Conservation (phyloP, 2,329 filamentous ascomycete genomes). For the Scedosporium boydii region DNA sequence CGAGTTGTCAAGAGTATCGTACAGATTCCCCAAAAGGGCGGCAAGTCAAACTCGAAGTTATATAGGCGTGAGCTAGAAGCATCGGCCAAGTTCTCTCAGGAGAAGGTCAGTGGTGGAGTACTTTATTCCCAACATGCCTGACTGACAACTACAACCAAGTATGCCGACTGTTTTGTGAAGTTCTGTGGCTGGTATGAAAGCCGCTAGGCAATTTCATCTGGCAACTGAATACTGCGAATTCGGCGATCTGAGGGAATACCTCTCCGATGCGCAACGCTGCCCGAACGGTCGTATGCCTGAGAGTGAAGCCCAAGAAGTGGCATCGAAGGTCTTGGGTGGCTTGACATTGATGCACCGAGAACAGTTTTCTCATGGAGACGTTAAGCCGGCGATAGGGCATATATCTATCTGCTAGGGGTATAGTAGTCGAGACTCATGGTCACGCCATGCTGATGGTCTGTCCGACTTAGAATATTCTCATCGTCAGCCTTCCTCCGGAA, state of each 20-base stretch:
- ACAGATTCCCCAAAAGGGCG: background rate
- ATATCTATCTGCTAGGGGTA: background rate
- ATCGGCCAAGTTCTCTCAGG: background rate
- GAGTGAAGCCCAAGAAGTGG: background rate
- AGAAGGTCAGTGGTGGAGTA: background rate
- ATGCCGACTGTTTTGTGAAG: background rate
- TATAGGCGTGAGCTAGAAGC: background rate
- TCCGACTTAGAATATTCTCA: background rate
- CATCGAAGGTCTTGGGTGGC: background rate
- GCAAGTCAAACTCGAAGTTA: background rate
- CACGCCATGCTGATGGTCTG: background rate
- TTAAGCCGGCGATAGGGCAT: background rate
- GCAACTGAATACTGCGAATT: background rate
- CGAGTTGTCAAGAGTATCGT: background rate
- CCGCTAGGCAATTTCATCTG: background rate
- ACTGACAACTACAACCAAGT: background rate
- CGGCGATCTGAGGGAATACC: background rate
- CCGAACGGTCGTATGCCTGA: background rate
- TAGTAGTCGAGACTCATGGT: too few species aligned
- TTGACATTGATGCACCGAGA: background rate
- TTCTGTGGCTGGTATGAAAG: background rate
- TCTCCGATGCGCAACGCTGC: background rate
- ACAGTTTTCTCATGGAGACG: background rate
- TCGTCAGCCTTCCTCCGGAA: constrained; percentile 3
- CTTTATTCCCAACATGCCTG: background rate